phyloP scores from a whole-genome alignment of 208 protist species.

The Trypanosoma cruzi region DNA sequence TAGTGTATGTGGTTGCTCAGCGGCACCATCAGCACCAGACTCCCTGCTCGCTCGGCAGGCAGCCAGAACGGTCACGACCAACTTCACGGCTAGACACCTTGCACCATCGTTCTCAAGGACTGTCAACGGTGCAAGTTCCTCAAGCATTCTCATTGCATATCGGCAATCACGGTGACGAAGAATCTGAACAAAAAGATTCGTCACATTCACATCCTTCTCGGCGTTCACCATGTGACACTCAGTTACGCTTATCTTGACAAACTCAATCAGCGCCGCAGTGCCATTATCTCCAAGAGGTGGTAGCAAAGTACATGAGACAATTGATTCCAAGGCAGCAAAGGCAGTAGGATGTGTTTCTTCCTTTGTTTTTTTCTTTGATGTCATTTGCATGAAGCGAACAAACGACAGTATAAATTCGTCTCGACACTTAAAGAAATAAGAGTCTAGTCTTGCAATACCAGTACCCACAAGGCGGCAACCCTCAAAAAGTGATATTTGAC shows the following conservation, averaged over 20 bases:
- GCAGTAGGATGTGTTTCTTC: background rate
- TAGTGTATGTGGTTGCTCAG: too few species aligned
- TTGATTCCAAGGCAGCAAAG: background rate
- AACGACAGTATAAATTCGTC: conserved; percentile 15
- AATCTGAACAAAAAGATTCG: background rate
- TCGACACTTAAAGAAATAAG: conserved; percentile 11
- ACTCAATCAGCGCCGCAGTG: background rate
- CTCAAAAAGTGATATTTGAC: conserved; percentile 1
- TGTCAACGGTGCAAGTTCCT: background rate
- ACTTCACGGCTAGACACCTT: background rate
- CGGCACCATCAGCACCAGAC: too few species aligned
- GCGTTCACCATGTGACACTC: background rate
- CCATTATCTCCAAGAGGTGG: background rate
- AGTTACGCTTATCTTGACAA: background rate
- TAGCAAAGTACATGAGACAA: background rate
- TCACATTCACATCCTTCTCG: background rate
- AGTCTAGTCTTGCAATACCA: background rate
- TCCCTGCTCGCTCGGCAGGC: background rate
- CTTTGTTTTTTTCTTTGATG: background rate
- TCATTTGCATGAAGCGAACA: too few species aligned
- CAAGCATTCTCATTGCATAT: background rate
- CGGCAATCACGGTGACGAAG: background rate
- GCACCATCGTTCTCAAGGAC: background rate
- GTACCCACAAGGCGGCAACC: conserved; percentile 8
- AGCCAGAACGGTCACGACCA: background rate